A percentile compares a stretch with the other conserved stretches of the same genome.
Conservation (phyloP, 768 basidiomycete species). For the Hericium rajendrae region DNA sequence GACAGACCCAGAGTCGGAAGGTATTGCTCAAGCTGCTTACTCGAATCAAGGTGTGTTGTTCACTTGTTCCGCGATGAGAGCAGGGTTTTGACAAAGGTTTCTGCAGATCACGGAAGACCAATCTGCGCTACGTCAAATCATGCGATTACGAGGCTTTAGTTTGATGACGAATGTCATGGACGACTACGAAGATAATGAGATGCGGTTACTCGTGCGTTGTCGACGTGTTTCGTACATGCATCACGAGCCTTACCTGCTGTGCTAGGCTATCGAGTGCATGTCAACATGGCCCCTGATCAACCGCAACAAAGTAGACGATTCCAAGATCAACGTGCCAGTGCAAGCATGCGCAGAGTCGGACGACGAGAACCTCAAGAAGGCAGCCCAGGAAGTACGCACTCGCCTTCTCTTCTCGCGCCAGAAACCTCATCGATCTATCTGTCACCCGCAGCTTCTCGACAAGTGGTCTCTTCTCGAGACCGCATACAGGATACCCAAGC, state of each 20-base stretch:
- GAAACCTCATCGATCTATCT: neutral
- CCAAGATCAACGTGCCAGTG: constrained; percentile 52
- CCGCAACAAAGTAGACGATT: constrained; percentile 88
- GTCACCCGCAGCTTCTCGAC: constrained; percentile 48
- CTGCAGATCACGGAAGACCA: constrained; percentile 77
- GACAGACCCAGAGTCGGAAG: constrained; percentile 77
- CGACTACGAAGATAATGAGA: constrained; percentile 61
- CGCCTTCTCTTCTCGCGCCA: neutral
- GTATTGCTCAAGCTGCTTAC: constrained; percentile 77
- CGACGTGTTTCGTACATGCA: neutral
- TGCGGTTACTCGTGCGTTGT: constrained; percentile 55
- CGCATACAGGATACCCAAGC: constrained; percentile 84
- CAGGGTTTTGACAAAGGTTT: neutral
- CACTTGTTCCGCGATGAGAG: neutral
- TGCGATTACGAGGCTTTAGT: constrained; percentile 89
- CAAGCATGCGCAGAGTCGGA: constrained; percentile 41
- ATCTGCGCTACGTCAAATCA: constrained; percentile 68
- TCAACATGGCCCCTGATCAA: constrained; percentile 71
- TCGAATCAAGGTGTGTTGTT: constrained; percentile 59
- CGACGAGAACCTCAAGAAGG: constrained; percentile 42
- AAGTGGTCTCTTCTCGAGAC: constrained; percentile 72
- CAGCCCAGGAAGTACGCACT: constrained; percentile 52
- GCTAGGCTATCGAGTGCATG: constrained; percentile 59
- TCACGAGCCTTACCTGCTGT: neutral
- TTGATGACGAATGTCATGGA: constrained; percentile 84